Conservation (phyloP, 1,139 yeast species). For the Suhomyces maxii region DNA sequence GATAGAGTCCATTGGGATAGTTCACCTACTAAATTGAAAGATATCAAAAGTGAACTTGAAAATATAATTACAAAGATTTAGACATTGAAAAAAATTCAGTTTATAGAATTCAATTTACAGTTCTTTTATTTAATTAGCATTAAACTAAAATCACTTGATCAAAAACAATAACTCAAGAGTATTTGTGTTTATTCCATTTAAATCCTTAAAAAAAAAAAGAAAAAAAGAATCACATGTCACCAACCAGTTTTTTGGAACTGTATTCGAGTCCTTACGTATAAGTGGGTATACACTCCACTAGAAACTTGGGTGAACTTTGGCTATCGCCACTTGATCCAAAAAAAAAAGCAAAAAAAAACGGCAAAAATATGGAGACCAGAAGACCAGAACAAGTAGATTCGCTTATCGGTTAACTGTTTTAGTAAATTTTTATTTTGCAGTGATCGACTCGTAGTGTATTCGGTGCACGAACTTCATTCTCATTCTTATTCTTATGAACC, state of each 20-base stretch:
- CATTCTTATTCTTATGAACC: too few relatives aligned
- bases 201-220: neutral
- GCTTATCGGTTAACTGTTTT: neutral
- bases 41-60: conserved; percentile 5
- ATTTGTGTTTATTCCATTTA: conserved; percentile 1
- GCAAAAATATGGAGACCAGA: neutral
- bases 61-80: conserved; percentile 1
- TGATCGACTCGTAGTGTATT: too few relatives aligned
- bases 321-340: neutral
- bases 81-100: neutral
- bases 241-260: neutral
- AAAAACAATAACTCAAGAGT: neutral
- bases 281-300: too few relatives aligned
- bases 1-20: conserved; percentile 25
- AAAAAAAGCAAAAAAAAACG: neutral
- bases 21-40: conserved; percentile 9
- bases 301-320: neutral
- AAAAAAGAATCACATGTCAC: neutral
- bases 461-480: too few relatives aligned
- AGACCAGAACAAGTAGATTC: neutral
- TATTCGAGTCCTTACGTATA: neutral
- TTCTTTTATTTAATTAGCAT: too few relatives aligned
- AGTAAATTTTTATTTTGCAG: neutral
- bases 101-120: too few relatives aligned
- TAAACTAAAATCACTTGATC: neutral